Evolutionary conservation across 352 stramenopile species (phyloP).

Genomic region (Phytopythium boreale): DNA sequence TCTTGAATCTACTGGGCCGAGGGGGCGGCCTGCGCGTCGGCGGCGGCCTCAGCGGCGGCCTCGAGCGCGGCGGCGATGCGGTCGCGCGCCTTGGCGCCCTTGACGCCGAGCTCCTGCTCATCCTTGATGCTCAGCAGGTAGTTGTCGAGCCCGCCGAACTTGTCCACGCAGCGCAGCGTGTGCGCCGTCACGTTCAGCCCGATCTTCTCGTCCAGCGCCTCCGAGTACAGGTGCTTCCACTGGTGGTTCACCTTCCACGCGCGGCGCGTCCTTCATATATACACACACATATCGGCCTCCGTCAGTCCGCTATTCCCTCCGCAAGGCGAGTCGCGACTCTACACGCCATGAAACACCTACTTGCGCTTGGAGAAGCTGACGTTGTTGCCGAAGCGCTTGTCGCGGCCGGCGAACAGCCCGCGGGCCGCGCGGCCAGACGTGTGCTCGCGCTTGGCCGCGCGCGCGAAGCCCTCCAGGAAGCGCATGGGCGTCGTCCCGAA

Average conservation of each 20-base stretch:
- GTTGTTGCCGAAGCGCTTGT: slow-evolving; percentile 95
- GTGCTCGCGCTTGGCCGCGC: slow-evolving; percentile 61
- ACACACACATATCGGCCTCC: neutral
- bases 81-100: slow-evolving; percentile 54
- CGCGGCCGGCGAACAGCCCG: slow-evolving; percentile 92
- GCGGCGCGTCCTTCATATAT: slow-evolving; percentile 60
- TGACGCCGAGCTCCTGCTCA: slow-evolving; percentile 71
- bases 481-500: slow-evolving; percentile 33
- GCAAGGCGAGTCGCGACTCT: too few relatives aligned
- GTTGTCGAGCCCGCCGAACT: slow-evolving; percentile 91
- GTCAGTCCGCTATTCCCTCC: neutral
- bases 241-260: slow-evolving; percentile 94
- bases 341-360: slow-evolving; percentile 19
- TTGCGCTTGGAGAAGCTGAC: slow-evolving; percentile 92
- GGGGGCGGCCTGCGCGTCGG: neutral
- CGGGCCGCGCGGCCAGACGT: slow-evolving; percentile 73
- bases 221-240: slow-evolving; percentile 84
- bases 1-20: neutral
- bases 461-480: slow-evolving; percentile 61
- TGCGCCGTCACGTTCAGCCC: slow-evolving; percentile 91
- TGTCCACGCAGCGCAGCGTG: slow-evolving; percentile 92
- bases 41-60: slow-evolving; percentile 12
- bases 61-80: slow-evolving; percentile 52
- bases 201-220: slow-evolving; percentile 92
- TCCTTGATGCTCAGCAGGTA: slow-evolving; percentile 92